Evolutionary conservation across 768 basidiomycete genomes (phyloP), one percentile per base, ranked within the genome.

Genomic region (Mycena vulgaris): DNA sequence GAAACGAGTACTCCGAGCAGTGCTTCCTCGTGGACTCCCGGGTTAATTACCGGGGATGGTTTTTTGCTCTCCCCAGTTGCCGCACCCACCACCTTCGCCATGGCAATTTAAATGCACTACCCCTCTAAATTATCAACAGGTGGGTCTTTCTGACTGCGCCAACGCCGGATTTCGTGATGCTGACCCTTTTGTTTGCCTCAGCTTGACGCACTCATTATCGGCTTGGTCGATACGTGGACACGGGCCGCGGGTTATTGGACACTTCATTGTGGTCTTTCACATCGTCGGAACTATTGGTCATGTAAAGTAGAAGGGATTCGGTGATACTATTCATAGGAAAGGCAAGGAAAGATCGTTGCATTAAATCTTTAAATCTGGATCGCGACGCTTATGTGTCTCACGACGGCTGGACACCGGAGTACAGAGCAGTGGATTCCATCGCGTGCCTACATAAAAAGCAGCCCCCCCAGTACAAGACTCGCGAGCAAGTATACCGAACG

Each of bases 1-100:
- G 33, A 35, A 37, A 53, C 53, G 3, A 63, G 45, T 47, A 31
- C 33, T 13, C 56, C 63, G 27, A 47, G 49, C 33, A 53, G 68
- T 23, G 23, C 48, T 23, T 58, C 55, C 31, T 62, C 60, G 19
- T 59, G 62, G 68, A 52, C 48, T 33, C 47, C 37, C 35, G 47
- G 57, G 42, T 27, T 45, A 7, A 9, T 57, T 5, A 51, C 10
- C 35, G 35, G 66, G 6, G 49, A 59, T 35, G 51, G n/a, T 4
- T 31, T 33, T 28, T 59, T 33, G 19, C 57, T 51, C 14, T 52
- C 57, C 19, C 65, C 48, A 14, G 31, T 49, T 37, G 42, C 40
- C 28, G 45, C 49, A 16, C 52, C 35, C 1, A 35, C 66, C 16
- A 49, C 60, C 21, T 13, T 35, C 21, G 9, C 49, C n/a, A 31